These are phyloP conservation scores for Diutina pseudorugosa DNA, from an alignment of 1,139 yeast genomes.

Conservation along the genomic window DNA sequence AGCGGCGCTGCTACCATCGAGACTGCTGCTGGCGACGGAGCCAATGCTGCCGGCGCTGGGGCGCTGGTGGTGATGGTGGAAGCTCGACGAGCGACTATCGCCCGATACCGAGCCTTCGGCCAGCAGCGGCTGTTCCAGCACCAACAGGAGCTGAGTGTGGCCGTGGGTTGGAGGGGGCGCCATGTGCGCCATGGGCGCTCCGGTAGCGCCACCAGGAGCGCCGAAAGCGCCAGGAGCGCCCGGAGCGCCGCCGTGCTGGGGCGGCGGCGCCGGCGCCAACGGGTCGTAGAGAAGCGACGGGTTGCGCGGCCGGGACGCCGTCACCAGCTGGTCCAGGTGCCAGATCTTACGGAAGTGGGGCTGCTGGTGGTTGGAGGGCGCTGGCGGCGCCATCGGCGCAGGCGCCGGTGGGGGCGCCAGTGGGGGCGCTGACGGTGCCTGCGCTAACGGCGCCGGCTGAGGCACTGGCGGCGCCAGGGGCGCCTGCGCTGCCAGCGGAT, in stretches of 20 bases:
- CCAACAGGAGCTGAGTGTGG: background rate
- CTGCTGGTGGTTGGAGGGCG: slow-evolving; percentile 3
- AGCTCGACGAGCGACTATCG: slow-evolving; percentile 5
- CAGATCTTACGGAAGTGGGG: slow-evolving; percentile 2
- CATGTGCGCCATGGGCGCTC: no score
- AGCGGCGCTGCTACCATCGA: background rate
- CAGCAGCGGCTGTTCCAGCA: background rate
- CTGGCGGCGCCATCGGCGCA: slow-evolving; percentile 3
- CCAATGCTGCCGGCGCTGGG: background rate
- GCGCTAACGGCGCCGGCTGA: background rate
- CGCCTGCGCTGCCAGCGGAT: background rate
- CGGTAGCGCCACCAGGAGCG: slow-evolving; percentile 4
- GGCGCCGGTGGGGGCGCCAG: background rate
- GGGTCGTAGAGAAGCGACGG: slow-evolving; percentile 25
- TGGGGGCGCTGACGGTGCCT: background rate
- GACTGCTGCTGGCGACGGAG: background rate
- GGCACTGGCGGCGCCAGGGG: background rate
- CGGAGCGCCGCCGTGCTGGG: no score
- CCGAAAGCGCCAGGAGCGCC: slow-evolving; percentile 12
- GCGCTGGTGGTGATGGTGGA: background rate
- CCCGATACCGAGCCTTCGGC: slow-evolving; percentile 10
- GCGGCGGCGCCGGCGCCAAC: slow-evolving; percentile 17
- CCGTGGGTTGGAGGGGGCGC: background rate
- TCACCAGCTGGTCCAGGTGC: background rate
- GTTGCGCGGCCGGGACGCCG: slow-evolving; percentile 14